Conservation (phyloP, 192 early-diverging fungal species). For the Rhizophagus prolifer region DNA sequence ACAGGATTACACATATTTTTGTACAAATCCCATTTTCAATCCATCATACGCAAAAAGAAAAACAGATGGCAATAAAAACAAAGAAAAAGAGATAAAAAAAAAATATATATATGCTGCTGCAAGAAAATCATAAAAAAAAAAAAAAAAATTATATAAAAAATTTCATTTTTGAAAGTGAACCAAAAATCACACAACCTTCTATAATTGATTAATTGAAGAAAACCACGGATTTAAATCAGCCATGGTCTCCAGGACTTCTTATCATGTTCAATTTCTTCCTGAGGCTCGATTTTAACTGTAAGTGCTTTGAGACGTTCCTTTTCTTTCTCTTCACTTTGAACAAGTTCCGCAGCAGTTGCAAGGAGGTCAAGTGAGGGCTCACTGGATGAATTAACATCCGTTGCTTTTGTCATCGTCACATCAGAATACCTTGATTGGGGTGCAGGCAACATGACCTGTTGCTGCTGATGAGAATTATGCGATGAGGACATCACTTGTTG, state of each 20-base stretch:
- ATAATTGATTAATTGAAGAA: too few relatives aligned
- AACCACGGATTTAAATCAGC: not conserved
- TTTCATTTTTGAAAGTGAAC: too few relatives aligned
- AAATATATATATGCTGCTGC: not conserved
- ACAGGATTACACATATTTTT: not conserved
- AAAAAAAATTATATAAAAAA: not conserved
- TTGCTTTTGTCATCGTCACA: not conserved
- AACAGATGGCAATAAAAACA: not conserved
- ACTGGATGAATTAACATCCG: not conserved
- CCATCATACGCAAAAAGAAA: not conserved
- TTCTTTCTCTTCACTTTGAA: constrained; percentile 40
- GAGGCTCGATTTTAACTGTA: not conserved
- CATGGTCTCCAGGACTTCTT: constrained; percentile 16
- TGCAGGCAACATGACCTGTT: not conserved
- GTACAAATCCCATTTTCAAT: not conserved
- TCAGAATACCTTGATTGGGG: not conserved
- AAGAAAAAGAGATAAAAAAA: not conserved
- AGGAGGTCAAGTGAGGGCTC: constrained; percentile 35
- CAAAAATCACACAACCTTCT: too few relatives aligned
- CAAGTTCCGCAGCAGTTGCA: constrained; percentile 41
- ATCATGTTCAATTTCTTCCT: not conserved
- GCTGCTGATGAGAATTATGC: not conserved
- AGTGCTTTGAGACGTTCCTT: not conserved
- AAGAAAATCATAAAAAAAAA: not conserved
- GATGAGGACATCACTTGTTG: not conserved